Evolutionary conservation across 2,329 filamentous ascomycete genomes (phyloP), one percentile per base, ranked within the genome.

Genomic region (Stemphylium vesicarium): DNA sequence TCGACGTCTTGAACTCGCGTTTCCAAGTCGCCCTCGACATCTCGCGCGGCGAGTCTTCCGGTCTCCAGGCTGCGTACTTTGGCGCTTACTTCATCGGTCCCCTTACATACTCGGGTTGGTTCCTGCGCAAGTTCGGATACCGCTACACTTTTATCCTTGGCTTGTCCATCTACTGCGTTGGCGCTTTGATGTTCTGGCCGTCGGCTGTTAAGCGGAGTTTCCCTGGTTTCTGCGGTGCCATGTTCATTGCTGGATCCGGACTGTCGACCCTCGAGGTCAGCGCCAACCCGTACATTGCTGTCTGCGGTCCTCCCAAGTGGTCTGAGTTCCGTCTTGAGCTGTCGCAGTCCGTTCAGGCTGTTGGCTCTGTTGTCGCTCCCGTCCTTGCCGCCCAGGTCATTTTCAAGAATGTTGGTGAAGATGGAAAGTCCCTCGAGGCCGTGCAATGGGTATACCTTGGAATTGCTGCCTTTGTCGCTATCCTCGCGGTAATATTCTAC

Each of bases 371-470:
- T 9, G 74, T 94, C 18, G 89, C 88, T 0, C 89, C 90, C 1
- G 84, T 91, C 0, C 79, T 92, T 8, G 90, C 88, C 38, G 88
- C 87, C 1, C 87, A 88, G 56, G 88, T 89, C 52, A 89, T 92
- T 76, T 92, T 92, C 77, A 84, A 82, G 51, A 78, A 81, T 11
- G 81, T 90, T 8, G 83, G 85, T 42, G 80, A 84, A 48, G 78
- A 83, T 9, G 73, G 76, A 2, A 74, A 80, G 26, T 84, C 83
- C 1, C 81, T 95, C 3, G 80, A 81, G 60, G 86, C 87, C 51
- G 89, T 92, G 1, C 88, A 92, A 74, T 92, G 87, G 85, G 87
- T 90, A 0, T 95, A 95, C 64, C 82, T 95, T n/a, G 88, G 87
- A 50, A 88, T 94, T 57, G 91, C 87, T 3, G 79, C 83, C 67